Conservation (phyloP, 2,329 filamentous ascomycete species). For the Fusarium poae region DNA sequence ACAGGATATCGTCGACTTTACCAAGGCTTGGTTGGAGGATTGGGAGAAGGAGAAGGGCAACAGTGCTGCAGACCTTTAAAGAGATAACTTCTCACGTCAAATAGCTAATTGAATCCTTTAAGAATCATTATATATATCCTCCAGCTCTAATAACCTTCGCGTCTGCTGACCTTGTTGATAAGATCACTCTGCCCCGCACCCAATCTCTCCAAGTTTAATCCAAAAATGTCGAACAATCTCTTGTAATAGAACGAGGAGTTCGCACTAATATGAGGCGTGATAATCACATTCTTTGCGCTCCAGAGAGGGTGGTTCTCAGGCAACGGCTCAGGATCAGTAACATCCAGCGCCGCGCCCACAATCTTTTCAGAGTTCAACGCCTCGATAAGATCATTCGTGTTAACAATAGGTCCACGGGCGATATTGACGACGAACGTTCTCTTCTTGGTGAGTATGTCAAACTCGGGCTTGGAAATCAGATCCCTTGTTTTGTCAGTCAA, state of each 20-base stretch:
- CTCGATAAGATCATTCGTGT: conserved; percentile 69
- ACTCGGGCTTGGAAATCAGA: conserved; percentile 66
- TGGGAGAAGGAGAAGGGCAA: conserved; percentile 57
- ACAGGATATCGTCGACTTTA: conserved; percentile 69
- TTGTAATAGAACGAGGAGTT: conserved; percentile 56
- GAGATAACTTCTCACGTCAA: neutral
- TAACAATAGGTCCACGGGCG: conserved; percentile 68
- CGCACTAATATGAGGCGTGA: conserved; percentile 67
- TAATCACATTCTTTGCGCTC: conserved; percentile 75
- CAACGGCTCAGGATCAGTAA: conserved; percentile 83
- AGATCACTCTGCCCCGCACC: conserved; percentile 54
- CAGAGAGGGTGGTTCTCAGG: conserved; percentile 77
- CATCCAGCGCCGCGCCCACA: conserved; percentile 79
- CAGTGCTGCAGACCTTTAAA: conserved; percentile 21
- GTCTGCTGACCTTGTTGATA: conserved; percentile 58
- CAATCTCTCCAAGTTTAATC: conserved; percentile 57
- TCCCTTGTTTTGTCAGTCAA: conserved; percentile 62
- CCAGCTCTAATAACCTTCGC: conserved; percentile 48
- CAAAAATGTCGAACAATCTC: conserved; percentile 59
- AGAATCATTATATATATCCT: neutral
- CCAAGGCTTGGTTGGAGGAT: conserved; percentile 75
- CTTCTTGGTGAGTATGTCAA: conserved; percentile 59
- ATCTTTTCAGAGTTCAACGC: conserved; percentile 65
- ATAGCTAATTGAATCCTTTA: neutral
- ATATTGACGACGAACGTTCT: conserved; percentile 78